Evolutionary conservation across 208 protist species (phyloP).

Genomic region (Leishmania gerbilli): DNA sequence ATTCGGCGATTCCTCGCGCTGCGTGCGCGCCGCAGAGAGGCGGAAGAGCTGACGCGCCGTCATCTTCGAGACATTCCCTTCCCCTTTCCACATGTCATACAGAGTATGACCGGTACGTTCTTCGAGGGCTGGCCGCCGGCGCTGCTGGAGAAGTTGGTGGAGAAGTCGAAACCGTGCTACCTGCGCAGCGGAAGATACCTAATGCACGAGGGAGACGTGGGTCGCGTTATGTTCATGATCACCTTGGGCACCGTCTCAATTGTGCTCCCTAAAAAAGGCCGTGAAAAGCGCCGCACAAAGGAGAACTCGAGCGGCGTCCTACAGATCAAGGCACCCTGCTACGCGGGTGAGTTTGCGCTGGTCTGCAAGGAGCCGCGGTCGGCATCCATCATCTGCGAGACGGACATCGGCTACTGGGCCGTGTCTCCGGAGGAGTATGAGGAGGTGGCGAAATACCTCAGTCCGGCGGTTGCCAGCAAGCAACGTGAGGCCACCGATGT

Average conservation of each 20-base stretch:
- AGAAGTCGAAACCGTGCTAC: slow-evolving; percentile 64
- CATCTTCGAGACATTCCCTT: slow-evolving; percentile 79
- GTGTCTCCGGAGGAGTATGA: slow-evolving; percentile 85
- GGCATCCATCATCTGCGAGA: slow-evolving; percentile 86
- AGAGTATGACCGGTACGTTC: slow-evolving; percentile 84
- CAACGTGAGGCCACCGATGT: slow-evolving; percentile 87
- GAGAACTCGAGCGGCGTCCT: slow-evolving; percentile 76
- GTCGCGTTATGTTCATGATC: slow-evolving; percentile 90
- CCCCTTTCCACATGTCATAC: slow-evolving; percentile 74
- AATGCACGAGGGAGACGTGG: slow-evolving; percentile 91
- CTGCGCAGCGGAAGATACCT: slow-evolving; percentile 68
- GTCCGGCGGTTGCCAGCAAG: slow-evolving; percentile 73
- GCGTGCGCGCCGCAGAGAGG: slow-evolving; percentile 32
- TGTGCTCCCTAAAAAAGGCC: slow-evolving; percentile 67
- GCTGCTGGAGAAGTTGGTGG: slow-evolving; percentile 70
- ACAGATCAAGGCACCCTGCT: slow-evolving; percentile 76
- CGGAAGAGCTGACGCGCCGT: slow-evolving; percentile 41
- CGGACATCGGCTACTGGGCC: slow-evolving; percentile 81
- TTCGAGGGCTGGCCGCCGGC: slow-evolving; percentile 77
- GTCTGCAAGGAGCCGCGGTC: slow-evolving; percentile 88
- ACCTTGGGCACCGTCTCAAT: slow-evolving; percentile 70
- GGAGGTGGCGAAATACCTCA: slow-evolving; percentile 70
- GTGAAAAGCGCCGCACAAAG: slow-evolving; percentile 75
- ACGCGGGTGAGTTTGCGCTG: slow-evolving; percentile 89
- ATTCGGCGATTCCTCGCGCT: slow-evolving; percentile 56